A percentile compares a stretch with the other conserved stretches of the same genome.
Conservation (phyloP, 192 early-diverging fungal genomes). For the Coemansia sp. region DNA sequence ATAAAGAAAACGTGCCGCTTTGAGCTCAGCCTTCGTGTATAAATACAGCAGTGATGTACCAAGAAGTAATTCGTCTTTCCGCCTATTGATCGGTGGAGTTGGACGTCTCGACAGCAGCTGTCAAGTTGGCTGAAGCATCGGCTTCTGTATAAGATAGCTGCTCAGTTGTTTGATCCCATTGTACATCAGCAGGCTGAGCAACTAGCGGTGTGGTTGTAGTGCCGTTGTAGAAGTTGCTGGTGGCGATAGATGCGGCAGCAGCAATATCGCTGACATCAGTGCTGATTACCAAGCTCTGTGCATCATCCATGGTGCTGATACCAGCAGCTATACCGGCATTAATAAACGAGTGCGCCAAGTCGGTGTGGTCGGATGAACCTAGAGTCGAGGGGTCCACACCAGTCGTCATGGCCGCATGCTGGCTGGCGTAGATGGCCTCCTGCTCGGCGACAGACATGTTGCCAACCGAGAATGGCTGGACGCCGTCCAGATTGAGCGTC, state of each 20-base stretch:
- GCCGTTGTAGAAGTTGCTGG: slow-evolving; percentile 10
- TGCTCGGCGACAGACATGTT: slow-evolving; percentile 15
- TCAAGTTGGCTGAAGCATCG: neutral
- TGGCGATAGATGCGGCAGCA: slow-evolving; percentile 10
- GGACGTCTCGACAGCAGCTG: neutral
- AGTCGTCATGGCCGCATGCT: slow-evolving; percentile 5
- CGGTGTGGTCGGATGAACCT: slow-evolving; percentile 8
- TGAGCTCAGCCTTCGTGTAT: slow-evolving; percentile 6
- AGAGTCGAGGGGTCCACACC: slow-evolving; percentile 7
- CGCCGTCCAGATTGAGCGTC: slow-evolving; percentile 18
- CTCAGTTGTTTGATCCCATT: neutral
- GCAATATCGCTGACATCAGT: slow-evolving; percentile 7
- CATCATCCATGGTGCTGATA: slow-evolving; percentile 1
- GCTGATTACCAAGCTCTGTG: neutral
- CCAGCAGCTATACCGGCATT: slow-evolving; percentile 29
- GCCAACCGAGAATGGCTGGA: slow-evolving; percentile 16
- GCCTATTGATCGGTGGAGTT: neutral
- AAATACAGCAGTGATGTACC: neutral
- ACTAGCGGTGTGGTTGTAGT: neutral
- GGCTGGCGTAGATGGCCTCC: slow-evolving; percentile 11
- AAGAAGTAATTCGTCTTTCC: neutral
- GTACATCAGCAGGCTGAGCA: neutral
- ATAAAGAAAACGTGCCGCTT: slow-evolving; percentile 6
- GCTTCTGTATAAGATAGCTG: neutral
- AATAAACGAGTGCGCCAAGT: slow-evolving; percentile 27